Evolutionary conservation across 768 basidiomycete species (phyloP), one percentile per base, ranked within the genome.

Genomic region (Macrolepiota dolichaula): DNA sequence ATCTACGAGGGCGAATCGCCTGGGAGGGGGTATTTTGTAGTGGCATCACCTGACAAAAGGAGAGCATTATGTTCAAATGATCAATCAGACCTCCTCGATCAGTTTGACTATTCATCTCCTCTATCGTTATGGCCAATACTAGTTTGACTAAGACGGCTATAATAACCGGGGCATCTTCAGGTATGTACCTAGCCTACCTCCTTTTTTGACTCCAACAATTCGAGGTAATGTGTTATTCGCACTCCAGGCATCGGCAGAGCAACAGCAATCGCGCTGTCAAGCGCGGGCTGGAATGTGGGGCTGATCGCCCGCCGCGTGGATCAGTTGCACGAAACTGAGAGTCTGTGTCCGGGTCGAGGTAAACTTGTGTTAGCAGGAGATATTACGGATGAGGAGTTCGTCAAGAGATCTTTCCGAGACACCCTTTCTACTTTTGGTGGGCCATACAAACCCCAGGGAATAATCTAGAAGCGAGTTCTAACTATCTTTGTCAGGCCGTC

Each of bases 241-340:
- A 32, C 29, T 32, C 4, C 42, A 79, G 79, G 79, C 4, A 92
- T 94, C 62, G 92, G 92, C 15, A 79, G 85, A 12, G 75, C 78
- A 4, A 80, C 84, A 10, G 86, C 91, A 1, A 78, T 93, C 62
- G 87, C 87, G 0, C 77, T 96, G 10, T 85, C 87, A 4, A 74
- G 77, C 12, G 84, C 85, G 2, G 88, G 88, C 12, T 94, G 90
- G 85, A 81, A 79, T 44, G 74, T 91, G 51, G 81, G 85, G 5
- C 70, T 94, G 19, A 85, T 86, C 10, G 92, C 85, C 15, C 77
- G 91, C 17, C 76, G 91, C 36, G 69, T 75, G 9, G 76, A 77
- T 2, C 81, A 85, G 61, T 76, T 94, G 5, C 70, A 82, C 50
- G 84, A 85, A 65, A 91, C 91, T 1, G 73, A 73, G 42, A 62